Evolutionary conservation across 805 yeast genomes (phyloP).

Genomic region (Cyberlindnera mrakii): DNA sequence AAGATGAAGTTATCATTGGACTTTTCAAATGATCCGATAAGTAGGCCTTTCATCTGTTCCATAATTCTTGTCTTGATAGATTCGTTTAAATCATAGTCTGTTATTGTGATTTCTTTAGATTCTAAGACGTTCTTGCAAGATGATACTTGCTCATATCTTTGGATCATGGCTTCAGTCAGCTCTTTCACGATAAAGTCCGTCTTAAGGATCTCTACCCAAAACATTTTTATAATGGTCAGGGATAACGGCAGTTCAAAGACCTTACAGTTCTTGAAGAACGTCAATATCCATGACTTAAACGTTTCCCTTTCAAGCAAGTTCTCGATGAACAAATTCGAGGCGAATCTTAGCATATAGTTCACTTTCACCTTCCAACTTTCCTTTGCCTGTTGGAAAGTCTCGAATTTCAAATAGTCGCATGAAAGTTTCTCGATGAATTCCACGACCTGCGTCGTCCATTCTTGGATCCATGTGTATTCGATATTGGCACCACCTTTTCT

Average conservation of each 20-base stretch:
- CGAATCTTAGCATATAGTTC: slow-evolving; percentile 52
- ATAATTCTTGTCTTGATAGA: slow-evolving; percentile 24
- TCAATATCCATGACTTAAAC: slow-evolving; percentile 60
- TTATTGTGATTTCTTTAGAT: slow-evolving; percentile 29
- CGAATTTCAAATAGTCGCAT: slow-evolving; percentile 28
- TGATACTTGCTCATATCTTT: slow-evolving; percentile 36
- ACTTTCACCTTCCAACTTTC: slow-evolving; percentile 47
- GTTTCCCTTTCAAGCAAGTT: slow-evolving; percentile 54
- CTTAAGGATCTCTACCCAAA: slow-evolving; percentile 64
- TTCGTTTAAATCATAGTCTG: slow-evolving; percentile 29
- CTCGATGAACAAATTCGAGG: slow-evolving; percentile 64
- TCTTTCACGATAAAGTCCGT: slow-evolving; percentile 57
- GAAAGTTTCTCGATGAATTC: slow-evolving; percentile 42
- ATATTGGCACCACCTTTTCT: slow-evolving; percentile 38
- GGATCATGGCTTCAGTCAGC: slow-evolving; percentile 53
- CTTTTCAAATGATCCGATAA: slow-evolving; percentile 27
- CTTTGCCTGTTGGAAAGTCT: slow-evolving; percentile 25
- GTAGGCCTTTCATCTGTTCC: slow-evolving; percentile 21
- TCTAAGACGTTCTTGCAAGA: slow-evolving; percentile 28
- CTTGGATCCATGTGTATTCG: slow-evolving; percentile 67
- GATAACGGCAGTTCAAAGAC: slow-evolving; percentile 39
- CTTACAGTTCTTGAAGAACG: slow-evolving; percentile 39
- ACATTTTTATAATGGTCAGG: slow-evolving; percentile 51
- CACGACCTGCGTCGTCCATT: slow-evolving; percentile 85
- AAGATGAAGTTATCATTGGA: slow-evolving; percentile 53